Evolutionary conservation across 768 basidiomycete genomes (phyloP).

Genomic region (Trametes elegans): DNA sequence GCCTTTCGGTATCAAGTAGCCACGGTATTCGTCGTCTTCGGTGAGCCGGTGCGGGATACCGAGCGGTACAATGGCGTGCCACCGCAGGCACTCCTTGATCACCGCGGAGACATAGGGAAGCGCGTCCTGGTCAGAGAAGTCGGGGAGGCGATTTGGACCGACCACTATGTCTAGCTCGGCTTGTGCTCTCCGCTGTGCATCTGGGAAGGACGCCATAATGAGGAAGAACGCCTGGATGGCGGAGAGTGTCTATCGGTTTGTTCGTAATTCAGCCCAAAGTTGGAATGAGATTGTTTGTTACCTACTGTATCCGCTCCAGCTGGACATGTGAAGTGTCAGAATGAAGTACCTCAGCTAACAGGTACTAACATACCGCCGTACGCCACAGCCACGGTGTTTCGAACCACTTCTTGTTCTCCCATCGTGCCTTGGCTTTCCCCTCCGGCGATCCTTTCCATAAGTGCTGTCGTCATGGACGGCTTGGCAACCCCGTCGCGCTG

Average conservation of each 20-base stretch:
- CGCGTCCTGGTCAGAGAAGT: slow-evolving; percentile 5
- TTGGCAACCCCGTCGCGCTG: slow-evolving; percentile 3
- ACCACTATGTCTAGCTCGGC: slow-evolving; percentile 27
- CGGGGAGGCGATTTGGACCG: slow-evolving; percentile 15
- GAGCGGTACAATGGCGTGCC: slow-evolving; percentile 20
- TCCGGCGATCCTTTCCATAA: neutral
- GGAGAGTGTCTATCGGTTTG: slow-evolving; percentile 20
- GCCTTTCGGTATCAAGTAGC: slow-evolving; percentile 30
- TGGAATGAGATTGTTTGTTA: neutral
- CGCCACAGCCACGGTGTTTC: slow-evolving; percentile 1
- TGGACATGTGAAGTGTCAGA: too few relatives aligned
- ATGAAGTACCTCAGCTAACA: too few relatives aligned
- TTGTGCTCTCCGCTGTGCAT: slow-evolving; percentile 26
- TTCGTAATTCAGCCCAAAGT: neutral
- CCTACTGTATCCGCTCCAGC: slow-evolving; percentile 11
- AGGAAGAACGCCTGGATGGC: slow-evolving; percentile 24
- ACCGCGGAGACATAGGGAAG: slow-evolving; percentile 27
- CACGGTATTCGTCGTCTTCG: slow-evolving; percentile 29
- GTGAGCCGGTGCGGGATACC: slow-evolving; percentile 12
- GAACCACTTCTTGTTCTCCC: neutral
- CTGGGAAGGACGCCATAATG: slow-evolving; percentile 28
- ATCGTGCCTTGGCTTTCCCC: neutral
- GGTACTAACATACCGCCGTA: slow-evolving; percentile 18
- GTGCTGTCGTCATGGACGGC: slow-evolving; percentile 1
- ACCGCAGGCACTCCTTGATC: slow-evolving; percentile 24